Percentiles rank a stretch among this genome's conserved stretches.
Evolutionary conservation across 164 flowering plant genomes (phyloP).

Genomic region (Protea cynaroides): DNA sequence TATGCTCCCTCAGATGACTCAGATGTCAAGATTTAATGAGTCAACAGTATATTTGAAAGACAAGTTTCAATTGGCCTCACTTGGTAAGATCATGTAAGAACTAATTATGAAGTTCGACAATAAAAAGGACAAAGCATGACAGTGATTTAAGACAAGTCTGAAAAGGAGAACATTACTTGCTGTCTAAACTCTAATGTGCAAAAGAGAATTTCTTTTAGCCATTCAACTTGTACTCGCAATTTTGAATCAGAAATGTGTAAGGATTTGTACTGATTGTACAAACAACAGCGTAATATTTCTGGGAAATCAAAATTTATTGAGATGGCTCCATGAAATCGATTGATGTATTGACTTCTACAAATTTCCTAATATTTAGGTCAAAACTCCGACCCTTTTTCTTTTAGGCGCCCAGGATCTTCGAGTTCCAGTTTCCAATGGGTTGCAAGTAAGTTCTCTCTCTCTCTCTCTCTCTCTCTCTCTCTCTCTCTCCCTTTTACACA

Average conservation of each 20-base stretch:
- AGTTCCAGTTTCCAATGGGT: conserved; percentile 78
- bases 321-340: no score
- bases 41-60: neutral
- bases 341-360: neutral
- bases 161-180: no score
- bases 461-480: neutral
- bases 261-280: no score
- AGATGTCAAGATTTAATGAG: neutral
- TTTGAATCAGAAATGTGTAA: no score
- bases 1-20: conserved; percentile 21
- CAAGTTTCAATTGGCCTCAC: neutral
- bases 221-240: no score
- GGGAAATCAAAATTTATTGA: no score
- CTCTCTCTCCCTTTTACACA: no score
- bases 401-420: conserved; percentile 91
- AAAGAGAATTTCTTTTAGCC: no score
- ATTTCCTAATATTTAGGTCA: conserved; percentile 47
- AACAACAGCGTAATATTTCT: no score
- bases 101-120: neutral
- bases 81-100: neutral
- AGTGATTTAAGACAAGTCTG: no score
- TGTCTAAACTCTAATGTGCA: no score
- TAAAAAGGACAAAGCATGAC: neutral
- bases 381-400: conserved; percentile 80
- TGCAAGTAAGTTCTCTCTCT: conserved; percentile 54